Evolutionary conservation across 768 basidiomycete genomes (phyloP).

Genomic region (Trametes meyenii): DNA sequence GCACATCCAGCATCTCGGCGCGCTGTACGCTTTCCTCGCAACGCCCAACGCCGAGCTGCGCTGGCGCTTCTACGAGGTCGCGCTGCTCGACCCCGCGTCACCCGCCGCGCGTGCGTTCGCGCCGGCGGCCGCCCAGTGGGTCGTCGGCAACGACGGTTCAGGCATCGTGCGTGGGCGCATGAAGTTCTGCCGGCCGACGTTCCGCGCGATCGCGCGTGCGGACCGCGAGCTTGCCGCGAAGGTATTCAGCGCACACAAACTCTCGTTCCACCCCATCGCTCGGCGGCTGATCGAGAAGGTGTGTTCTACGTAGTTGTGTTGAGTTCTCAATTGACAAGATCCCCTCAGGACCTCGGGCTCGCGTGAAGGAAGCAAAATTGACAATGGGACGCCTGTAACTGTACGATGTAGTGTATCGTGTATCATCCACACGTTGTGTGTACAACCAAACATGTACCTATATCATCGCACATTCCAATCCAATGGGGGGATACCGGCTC

Average conservation of each 20-base stretch:
- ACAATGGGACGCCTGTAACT: neutral
- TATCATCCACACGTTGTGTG: constrained; percentile 8
- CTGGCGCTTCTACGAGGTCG: constrained; percentile 75
- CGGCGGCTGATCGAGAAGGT: constrained; percentile 78
- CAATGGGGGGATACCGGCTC: neutral
- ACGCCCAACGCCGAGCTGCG: constrained; percentile 79
- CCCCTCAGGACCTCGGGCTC: constrained; percentile 21
- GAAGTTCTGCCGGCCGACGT: constrained; percentile 81
- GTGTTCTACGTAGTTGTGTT: constrained; percentile 7
- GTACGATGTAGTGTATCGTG: constrained; percentile 8
- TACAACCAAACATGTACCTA: neutral
- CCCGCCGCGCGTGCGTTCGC: constrained; percentile 55
- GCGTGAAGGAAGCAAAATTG: constrained; percentile 6
- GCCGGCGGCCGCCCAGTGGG: constrained; percentile 62
- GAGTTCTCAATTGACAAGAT: neutral
- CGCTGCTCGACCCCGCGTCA: constrained; percentile 53
- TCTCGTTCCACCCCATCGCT: constrained; percentile 77
- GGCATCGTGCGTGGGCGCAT: constrained; percentile 75
- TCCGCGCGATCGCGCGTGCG: constrained; percentile 56
- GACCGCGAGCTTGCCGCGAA: constrained; percentile 54
- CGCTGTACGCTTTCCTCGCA: constrained; percentile 49
- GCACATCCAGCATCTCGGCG: constrained; percentile 63
- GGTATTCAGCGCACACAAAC: constrained; percentile 50
- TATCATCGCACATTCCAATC: constrained; percentile 11
- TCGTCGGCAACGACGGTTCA: constrained; percentile 59